These are phyloP conservation scores for Naganishia antarctica DNA, from an alignment of 768 basidiomycete genomes.

Conservation along the genomic window DNA sequence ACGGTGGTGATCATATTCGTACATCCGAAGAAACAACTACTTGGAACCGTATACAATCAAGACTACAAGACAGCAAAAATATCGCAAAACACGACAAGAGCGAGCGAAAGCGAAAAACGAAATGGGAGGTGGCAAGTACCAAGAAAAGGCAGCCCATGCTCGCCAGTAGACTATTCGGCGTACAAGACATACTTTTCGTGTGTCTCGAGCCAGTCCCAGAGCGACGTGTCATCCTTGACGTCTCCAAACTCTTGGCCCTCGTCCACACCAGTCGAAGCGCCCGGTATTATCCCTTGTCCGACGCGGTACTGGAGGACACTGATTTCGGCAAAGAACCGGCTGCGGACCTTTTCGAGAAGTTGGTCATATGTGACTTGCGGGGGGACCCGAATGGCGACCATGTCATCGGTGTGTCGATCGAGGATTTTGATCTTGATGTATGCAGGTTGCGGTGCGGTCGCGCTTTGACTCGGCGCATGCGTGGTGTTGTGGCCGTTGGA, in stretches of 20 bases:
- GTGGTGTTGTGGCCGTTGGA: conserved; percentile 1
- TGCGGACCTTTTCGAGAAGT: conserved; percentile 85
- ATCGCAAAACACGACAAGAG: not conserved
- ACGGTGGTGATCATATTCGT: not conserved
- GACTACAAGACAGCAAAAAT: too few species aligned
- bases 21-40: too few species aligned
- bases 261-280: not conserved
- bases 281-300: conserved; percentile 27
- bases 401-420: conserved; percentile 83
- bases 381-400: conserved; percentile 94
- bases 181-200: conserved; percentile 49
- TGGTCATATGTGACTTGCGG: conserved; percentile 80
- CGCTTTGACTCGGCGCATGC: conserved; percentile 9
- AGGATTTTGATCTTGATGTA: conserved; percentile 99
- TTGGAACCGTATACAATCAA: too few species aligned
- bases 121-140: not conserved
- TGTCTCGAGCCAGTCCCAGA: conserved; percentile 44
- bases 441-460: conserved; percentile 51
- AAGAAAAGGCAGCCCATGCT: not conserved
- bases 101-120: not conserved
- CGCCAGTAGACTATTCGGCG: conserved; percentile 34
- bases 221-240: conserved; percentile 41
- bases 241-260: conserved; percentile 37
- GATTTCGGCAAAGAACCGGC: conserved; percentile 73
- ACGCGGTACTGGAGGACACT: conserved; percentile 63